These are phyloP conservation scores for Eudorina sp. DNA, from an alignment of 139 green algal genomes.

Conservation along the genomic window DNA sequence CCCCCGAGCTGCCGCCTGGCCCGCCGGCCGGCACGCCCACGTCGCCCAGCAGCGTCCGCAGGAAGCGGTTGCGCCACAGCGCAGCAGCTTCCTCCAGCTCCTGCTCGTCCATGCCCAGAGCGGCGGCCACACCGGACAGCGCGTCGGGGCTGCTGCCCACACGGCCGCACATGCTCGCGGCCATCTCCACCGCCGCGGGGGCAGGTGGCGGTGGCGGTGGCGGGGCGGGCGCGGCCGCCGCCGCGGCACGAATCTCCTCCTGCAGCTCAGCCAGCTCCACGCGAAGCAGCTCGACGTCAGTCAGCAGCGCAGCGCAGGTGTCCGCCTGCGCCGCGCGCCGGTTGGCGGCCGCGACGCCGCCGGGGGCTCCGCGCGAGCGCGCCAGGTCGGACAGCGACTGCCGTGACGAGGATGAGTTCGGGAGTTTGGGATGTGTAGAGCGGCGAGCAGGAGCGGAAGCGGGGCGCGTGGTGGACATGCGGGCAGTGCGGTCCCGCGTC, in stretches of 20 bases:
- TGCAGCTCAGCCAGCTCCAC: background rate
- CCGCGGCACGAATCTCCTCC: background rate
- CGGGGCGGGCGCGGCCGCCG: background rate
- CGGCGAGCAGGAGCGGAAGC: too few relatives aligned
- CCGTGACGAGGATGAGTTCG: too few relatives aligned
- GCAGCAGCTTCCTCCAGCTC: slow-evolving; percentile 31
- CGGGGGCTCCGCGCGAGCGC: background rate
- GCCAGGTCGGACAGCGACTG: slow-evolving; percentile 21
- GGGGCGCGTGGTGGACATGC: too few relatives aligned
- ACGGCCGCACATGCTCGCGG: background rate
- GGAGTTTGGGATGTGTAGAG: too few relatives aligned
- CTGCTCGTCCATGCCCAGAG: slow-evolving; percentile 5
- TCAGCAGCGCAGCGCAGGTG: background rate
- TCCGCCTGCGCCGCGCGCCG: slow-evolving; percentile 13
- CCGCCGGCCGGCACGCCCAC: background rate
- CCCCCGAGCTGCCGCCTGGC: background rate
- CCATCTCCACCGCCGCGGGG: background rate
- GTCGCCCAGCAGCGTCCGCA: background rate
- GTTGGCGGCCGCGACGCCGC: background rate
- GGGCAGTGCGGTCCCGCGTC: too few relatives aligned
- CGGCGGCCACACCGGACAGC: background rate
- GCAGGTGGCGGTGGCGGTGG: background rate
- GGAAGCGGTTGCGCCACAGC: slow-evolving; percentile 44
- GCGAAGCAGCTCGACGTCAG: slow-evolving; percentile 12
- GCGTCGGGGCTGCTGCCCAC: background rate